These are phyloP conservation scores for Candida dubliniensis DNA, from an alignment of 1,139 yeast genomes.

Conservation along the genomic window DNA sequence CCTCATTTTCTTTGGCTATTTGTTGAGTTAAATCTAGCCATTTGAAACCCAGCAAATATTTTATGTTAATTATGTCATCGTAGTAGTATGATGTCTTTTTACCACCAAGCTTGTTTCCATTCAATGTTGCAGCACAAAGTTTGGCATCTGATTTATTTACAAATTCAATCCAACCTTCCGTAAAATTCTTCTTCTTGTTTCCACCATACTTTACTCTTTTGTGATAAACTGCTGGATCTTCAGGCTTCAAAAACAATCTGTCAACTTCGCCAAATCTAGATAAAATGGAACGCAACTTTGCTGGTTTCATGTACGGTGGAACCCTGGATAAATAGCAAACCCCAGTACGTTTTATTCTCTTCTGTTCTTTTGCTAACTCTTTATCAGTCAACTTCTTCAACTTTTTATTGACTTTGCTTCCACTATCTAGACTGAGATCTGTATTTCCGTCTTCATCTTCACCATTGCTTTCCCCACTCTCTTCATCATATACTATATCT, in stretches of 20 bases:
- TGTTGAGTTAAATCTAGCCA: conserved; percentile 96
- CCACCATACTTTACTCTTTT: conserved; percentile 85
- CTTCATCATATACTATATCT: conserved; percentile 10
- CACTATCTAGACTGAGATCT: conserved; percentile 15
- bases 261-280: conserved; percentile 83
- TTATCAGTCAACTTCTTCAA: conserved; percentile 53
- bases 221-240: conserved; percentile 63
- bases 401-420: conserved; percentile 25
- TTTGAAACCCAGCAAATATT: conserved; percentile 86
- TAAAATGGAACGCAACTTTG: conserved; percentile 78
- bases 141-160: conserved; percentile 82
- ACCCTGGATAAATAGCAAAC: conserved; percentile 86
- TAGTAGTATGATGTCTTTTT: conserved; percentile 89
- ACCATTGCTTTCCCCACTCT: conserved; percentile 18
- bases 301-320: conserved; percentile 98
- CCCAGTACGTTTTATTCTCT: conserved; percentile 71
- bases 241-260: conserved; percentile 84
- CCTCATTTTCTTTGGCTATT: conserved; percentile 85
- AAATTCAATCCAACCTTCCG: conserved; percentile 98
- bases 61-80: conserved; percentile 90
- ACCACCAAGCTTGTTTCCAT: conserved; percentile 90
- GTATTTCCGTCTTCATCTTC: conserved; percentile 12
- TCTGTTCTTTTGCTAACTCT: conserved; percentile 57
- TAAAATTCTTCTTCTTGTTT: conserved; percentile 83
- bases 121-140: conserved; percentile 79